Conservation (phyloP, 768 basidiomycete genomes). For the Pulveroboletus sp. region DNA sequence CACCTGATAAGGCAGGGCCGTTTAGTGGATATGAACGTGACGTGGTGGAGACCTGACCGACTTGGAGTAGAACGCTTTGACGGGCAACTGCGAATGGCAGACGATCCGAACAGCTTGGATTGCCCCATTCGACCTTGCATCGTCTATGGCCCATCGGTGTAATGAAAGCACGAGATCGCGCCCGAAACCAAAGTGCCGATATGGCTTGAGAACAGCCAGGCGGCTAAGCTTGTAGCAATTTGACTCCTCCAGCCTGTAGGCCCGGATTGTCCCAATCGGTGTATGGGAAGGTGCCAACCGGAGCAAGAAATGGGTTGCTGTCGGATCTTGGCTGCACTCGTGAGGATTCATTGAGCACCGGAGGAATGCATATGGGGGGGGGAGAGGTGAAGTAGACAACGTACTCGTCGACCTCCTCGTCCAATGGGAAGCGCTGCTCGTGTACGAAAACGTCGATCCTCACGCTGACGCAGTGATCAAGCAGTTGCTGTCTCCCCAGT, state of each 20-base stretch:
- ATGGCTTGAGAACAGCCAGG: slow-evolving; percentile 61
- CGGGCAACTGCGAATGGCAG: slow-evolving; percentile 65
- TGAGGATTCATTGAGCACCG: slow-evolving; percentile 2
- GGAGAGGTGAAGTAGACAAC: slow-evolving; percentile 23
- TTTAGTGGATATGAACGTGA: slow-evolving; percentile 11
- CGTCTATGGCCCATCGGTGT: slow-evolving; percentile 52
- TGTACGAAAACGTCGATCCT: slow-evolving; percentile 45
- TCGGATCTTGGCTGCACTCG: slow-evolving; percentile 50
- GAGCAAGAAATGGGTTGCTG: slow-evolving; percentile 67
- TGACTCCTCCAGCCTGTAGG: slow-evolving; percentile 32
- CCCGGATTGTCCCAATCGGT: slow-evolving; percentile 71
- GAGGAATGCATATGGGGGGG: slow-evolving; percentile 9
- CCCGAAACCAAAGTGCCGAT: slow-evolving; percentile 62
- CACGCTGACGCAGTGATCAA: slow-evolving; percentile 63
- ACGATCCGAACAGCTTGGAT: slow-evolving; percentile 41
- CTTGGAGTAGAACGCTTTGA: slow-evolving; percentile 73
- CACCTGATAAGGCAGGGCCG: slow-evolving; percentile 42
- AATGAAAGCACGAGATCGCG: slow-evolving; percentile 57
- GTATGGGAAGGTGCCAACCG: slow-evolving; percentile 54
- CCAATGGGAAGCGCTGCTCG: slow-evolving; percentile 62
- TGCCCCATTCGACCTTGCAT: slow-evolving; percentile 26
- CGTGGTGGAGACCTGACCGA: slow-evolving; percentile 29
- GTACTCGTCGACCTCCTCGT: slow-evolving; percentile 72
- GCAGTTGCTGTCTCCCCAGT: slow-evolving; percentile 39
- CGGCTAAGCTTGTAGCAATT: slow-evolving; percentile 69